Evolutionary conservation across 2,329 filamentous ascomycete genomes (phyloP).

Genomic region (Stromatinia cepivora): DNA sequence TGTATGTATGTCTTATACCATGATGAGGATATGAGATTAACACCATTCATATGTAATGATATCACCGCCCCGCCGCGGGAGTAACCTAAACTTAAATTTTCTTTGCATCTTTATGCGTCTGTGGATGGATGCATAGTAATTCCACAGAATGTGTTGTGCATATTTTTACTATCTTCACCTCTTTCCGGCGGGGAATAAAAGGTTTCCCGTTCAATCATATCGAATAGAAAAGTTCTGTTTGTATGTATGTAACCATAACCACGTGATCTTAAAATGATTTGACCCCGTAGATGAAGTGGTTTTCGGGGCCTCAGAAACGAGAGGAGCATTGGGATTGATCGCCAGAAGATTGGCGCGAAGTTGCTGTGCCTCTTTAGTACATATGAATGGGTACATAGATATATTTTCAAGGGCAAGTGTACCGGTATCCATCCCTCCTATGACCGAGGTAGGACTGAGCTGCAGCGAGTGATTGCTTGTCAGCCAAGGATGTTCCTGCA

Average conservation of each 20-base stretch:
- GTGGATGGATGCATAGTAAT: not conserved
- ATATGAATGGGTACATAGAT: too few species aligned
- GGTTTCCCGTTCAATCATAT: not conserved
- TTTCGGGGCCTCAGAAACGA: too few species aligned
- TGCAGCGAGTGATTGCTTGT: too few species aligned
- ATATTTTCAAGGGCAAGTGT: too few species aligned
- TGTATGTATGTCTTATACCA: not conserved
- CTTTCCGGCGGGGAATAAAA: not conserved
- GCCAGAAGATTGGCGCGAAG: too few species aligned
- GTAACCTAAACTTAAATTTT: slow-evolving; percentile 1
- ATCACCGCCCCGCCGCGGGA: not conserved
- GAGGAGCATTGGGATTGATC: too few species aligned
- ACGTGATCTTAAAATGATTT: too few species aligned
- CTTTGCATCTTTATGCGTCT: not conserved
- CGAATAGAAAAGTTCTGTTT: not conserved
- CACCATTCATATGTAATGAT: not conserved
- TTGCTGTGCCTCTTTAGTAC: too few species aligned
- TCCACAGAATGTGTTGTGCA: slow-evolving; percentile 9
- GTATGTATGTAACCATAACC: not conserved
- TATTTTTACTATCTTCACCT: not conserved
- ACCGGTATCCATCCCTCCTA: too few species aligned
- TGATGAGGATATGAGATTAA: too few species aligned
- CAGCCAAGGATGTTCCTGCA: not conserved
- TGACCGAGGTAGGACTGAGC: too few species aligned
- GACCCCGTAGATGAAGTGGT: too few species aligned